These are phyloP conservation scores for Candida sakaeoensis DNA, from an alignment of 805 yeast species.

Conservation along the genomic window DNA sequence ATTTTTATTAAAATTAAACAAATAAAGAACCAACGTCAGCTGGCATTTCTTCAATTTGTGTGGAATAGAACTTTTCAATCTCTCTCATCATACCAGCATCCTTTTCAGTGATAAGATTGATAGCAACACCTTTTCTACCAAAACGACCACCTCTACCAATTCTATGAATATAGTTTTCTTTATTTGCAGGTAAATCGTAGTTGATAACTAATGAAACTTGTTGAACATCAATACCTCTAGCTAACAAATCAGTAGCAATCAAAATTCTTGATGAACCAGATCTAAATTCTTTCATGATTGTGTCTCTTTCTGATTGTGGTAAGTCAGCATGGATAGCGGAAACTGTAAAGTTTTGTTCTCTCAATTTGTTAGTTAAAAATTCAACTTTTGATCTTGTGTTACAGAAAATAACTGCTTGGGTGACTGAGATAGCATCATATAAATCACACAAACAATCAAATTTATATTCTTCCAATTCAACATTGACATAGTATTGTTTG, in stretches of 20 bases:
- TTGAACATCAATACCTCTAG: conserved; percentile 97
- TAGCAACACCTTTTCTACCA: conserved; percentile 98
- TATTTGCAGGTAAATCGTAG: conserved; percentile 86
- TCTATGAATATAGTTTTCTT: conserved; percentile 94
- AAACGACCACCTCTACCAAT: conserved; percentile 98
- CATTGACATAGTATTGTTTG: conserved; percentile 86
- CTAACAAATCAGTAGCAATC: conserved; percentile 92
- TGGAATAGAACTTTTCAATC: conserved; percentile 84
- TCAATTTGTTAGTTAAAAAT: conserved; percentile 72
- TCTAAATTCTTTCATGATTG: conserved; percentile 93
- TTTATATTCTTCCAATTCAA: conserved; percentile 91
- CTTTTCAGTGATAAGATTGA: conserved; percentile 82
- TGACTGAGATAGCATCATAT: conserved; percentile 91
- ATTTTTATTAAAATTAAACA: conserved; percentile 19
- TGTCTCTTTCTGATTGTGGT: conserved; percentile 89
- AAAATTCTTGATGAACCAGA: conserved; percentile 90
- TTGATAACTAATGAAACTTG: conserved; percentile 93
- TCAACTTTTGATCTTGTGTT: conserved; percentile 94
- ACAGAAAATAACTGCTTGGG: conserved; percentile 97
- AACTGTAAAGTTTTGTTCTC: conserved; percentile 82
- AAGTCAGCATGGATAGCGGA: conserved; percentile 95
- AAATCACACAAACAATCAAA: conserved; percentile 91
- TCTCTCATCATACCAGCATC: conserved; percentile 76
- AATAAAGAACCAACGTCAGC: conserved; percentile 56
- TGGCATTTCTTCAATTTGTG: conserved; percentile 93